These are phyloP conservation scores for Aspergillus brasiliensis DNA, from an alignment of 2,329 filamentous ascomycete genomes.

Conservation along the genomic window DNA sequence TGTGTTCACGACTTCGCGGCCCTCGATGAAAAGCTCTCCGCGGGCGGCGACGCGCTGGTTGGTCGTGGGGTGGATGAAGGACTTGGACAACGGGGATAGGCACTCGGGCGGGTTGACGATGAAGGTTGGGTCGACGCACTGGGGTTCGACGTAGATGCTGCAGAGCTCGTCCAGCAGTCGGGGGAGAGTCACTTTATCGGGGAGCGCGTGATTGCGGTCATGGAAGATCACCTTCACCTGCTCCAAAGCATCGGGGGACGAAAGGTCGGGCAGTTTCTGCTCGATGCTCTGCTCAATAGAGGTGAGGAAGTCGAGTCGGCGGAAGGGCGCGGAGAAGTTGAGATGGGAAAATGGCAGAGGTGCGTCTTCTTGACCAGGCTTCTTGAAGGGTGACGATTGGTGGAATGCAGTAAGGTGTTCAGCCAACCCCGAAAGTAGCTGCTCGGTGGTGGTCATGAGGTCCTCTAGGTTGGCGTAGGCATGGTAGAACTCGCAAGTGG, in stretches of 20 bases:
- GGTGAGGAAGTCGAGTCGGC: constrained; percentile 79
- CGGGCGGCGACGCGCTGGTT: constrained; percentile 76
- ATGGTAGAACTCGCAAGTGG: constrained; percentile 95
- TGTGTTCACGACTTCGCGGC: constrained; percentile 87
- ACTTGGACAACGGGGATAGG: constrained; percentile 90
- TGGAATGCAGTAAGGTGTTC: constrained; percentile 53
- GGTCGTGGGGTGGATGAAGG: constrained; percentile 69
- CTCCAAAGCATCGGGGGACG: constrained; percentile 55
- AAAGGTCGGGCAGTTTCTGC: constrained; percentile 66
- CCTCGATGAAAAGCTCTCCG: constrained; percentile 79
- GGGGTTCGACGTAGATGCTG: constrained; percentile 73
- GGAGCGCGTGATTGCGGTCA: constrained; percentile 52
- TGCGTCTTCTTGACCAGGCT: constrained; percentile 50
- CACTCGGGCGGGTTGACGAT: constrained; percentile 87
- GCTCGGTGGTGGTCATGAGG: constrained; percentile 75
- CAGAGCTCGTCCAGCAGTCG: constrained; percentile 82
- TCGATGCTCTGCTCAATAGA: constrained; percentile 71
- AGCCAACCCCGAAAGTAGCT: constrained; percentile 65
- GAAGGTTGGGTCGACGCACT: constrained; percentile 73
- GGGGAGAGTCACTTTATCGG: constrained; percentile 59
- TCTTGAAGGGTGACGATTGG: constrained; percentile 42
- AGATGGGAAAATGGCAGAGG: background rate
- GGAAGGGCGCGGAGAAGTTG: constrained; percentile 60
- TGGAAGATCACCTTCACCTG: constrained; percentile 61
- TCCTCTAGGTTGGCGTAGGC: constrained; percentile 76